These are phyloP conservation scores for Blastobotrys chiropterorum DNA, from an alignment of 805 yeast genomes.

Conservation along the genomic window DNA sequence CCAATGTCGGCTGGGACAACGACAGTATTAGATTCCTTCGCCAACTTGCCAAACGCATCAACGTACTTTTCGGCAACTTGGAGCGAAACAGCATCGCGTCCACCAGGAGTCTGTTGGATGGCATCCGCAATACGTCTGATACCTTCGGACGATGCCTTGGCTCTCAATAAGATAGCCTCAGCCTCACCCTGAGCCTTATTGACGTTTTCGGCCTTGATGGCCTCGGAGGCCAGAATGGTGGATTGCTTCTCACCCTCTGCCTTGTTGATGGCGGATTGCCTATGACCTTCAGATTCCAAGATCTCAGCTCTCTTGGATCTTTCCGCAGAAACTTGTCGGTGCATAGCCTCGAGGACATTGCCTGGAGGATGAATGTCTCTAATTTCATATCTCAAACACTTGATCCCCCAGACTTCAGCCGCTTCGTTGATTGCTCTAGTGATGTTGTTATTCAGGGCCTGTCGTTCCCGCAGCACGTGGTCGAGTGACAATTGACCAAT, in stretches of 20 bases:
- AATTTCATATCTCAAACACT: constrained; percentile 78
- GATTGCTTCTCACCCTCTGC: constrained; percentile 78
- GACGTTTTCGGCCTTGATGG: constrained; percentile 52
- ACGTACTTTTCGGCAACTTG: constrained; percentile 82
- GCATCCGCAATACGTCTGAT: constrained; percentile 60
- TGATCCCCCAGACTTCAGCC: constrained; percentile 78
- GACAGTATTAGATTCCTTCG: constrained; percentile 74
- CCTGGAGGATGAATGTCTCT: constrained; percentile 84
- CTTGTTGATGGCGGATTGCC: constrained; percentile 72
- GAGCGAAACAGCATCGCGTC: constrained; percentile 67
- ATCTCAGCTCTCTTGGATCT: constrained; percentile 83
- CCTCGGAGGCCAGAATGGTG: constrained; percentile 71
- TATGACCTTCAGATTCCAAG: constrained; percentile 76
- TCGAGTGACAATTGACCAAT: constrained; percentile 79
- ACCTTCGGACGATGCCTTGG: constrained; percentile 71
- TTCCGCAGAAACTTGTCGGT: constrained; percentile 82
- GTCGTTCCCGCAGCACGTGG: constrained; percentile 72
- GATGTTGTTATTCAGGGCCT: constrained; percentile 62
- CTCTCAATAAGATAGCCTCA: constrained; percentile 56
- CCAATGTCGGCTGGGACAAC: constrained; percentile 72
- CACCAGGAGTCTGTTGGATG: constrained; percentile 61
- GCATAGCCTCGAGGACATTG: constrained; percentile 85
- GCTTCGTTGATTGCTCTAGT: constrained; percentile 80
- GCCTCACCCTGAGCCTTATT: constrained; percentile 72
- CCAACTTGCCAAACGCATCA: constrained; percentile 73